Percentiles rank a stretch among this genome's conserved stretches.
These are phyloP conservation scores for Phoenix roebelenii DNA, from an alignment of 176 grass and related monocot genomes.

Conservation along the genomic window DNA sequence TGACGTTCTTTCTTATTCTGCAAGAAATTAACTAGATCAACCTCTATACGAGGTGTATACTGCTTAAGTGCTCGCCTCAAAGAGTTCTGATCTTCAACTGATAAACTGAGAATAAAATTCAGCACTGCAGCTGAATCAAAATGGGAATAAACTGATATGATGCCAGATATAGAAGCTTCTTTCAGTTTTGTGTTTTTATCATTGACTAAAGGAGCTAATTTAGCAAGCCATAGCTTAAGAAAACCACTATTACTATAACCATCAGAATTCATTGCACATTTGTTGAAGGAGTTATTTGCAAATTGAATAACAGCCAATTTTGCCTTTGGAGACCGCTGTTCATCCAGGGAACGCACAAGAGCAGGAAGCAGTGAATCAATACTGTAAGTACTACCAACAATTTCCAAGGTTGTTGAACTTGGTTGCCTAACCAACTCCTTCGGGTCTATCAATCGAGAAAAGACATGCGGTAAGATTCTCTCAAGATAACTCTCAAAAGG, in stretches of 20 bases:
- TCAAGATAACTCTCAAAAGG: slow-evolving; percentile 84
- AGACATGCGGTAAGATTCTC: slow-evolving; percentile 81
- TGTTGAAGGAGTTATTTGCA: slow-evolving; percentile 81
- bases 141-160: slow-evolving; percentile 88
- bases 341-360: slow-evolving; percentile 79
- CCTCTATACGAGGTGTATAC: slow-evolving; percentile 92
- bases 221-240: slow-evolving; percentile 95
- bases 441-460: slow-evolving; percentile 85
- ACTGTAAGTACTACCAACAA: slow-evolving; percentile 73
- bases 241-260: slow-evolving; percentile 89
- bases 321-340: slow-evolving; percentile 91
- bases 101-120: slow-evolving; percentile 95
- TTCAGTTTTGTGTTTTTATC: slow-evolving; percentile 95
- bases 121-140: slow-evolving; percentile 91
- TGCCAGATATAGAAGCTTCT: slow-evolving; percentile 92
- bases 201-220: slow-evolving; percentile 87
- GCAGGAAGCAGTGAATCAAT: slow-evolving; percentile 93
- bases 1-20: slow-evolving; percentile 97
- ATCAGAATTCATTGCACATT: slow-evolving; percentile 73
- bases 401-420: slow-evolving; percentile 67
- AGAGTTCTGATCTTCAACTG: slow-evolving; percentile 91
- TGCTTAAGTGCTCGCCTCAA: slow-evolving; percentile 91
- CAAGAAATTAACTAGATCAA: slow-evolving; percentile 98
- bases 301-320: slow-evolving; percentile 94
- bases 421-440: slow-evolving; percentile 92